Percentiles rank a stretch among this genome's conserved stretches.
Conservation (phyloP, 345 rosid genomes). For the Salix dunnii region DNA sequence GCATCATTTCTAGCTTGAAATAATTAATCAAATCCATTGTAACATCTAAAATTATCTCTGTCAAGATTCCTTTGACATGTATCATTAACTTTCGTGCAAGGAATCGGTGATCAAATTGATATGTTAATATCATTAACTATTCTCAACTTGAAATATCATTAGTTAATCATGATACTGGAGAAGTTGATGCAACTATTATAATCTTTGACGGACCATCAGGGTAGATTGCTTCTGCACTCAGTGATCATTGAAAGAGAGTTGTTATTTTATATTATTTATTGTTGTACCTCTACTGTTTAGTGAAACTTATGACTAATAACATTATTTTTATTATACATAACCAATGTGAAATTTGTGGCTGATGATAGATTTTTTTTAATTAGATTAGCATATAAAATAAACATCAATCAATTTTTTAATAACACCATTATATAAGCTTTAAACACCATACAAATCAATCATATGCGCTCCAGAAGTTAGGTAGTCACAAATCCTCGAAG, state of each 20-base stretch:
- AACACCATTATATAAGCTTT: too few relatives aligned
- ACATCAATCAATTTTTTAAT: background rate
- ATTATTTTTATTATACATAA: constrained; percentile 52
- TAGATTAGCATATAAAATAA: constrained; percentile 84
- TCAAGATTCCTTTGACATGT: too few relatives aligned
- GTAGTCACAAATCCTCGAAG: too few relatives aligned
- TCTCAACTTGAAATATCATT: too few relatives aligned
- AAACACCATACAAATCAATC: too few relatives aligned
- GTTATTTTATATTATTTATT: background rate
- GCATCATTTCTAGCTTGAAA: too few relatives aligned
- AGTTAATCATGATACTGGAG: constrained; percentile 45
- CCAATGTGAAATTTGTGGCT: constrained; percentile 78
- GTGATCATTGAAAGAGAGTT: constrained; percentile 95
- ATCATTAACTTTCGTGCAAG: too few relatives aligned
- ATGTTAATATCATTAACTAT: too few relatives aligned
- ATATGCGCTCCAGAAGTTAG: too few relatives aligned
- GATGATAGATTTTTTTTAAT: constrained; percentile 59
- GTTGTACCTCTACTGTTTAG: background rate
- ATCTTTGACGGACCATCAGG: constrained; percentile 85
- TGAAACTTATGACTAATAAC: constrained; percentile 7
- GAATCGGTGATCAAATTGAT: too few relatives aligned
- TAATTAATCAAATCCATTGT: too few relatives aligned
- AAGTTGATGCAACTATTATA: constrained; percentile 74
- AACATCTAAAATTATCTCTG: too few relatives aligned
- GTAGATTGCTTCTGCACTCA: constrained; percentile 72